Evolutionary conservation across 2,329 filamentous ascomycete species (phyloP), one percentile per base, ranked within the genome.

Genomic region (Drechslera avenae): DNA sequence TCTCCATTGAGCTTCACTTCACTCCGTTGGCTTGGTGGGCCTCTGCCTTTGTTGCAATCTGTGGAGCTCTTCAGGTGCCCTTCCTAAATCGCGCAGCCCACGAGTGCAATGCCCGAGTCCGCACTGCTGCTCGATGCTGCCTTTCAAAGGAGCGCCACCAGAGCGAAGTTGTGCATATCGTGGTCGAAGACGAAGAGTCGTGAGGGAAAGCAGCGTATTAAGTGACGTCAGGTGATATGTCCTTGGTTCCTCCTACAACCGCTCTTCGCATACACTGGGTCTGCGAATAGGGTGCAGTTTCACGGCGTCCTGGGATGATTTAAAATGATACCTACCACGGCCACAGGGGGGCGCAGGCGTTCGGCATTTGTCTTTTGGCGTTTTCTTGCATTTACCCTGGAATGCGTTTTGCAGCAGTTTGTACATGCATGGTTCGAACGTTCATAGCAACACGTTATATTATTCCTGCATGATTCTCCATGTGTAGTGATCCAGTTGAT

Each of bases 21-120:
- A 86, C 83, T 2, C 82, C 82, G n/a, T 68, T 87, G 35, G 81
- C 84, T 2, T 86, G 83, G 83, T 86, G 83, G 83, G 79, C 74
- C 14, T 85, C 81, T 49, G 77, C 79, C 3, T 50, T 81, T 2
- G 78, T 86, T 9, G 84, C 84, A 0, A 61, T 84, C 5, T 46
- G 81, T 26, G 84, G 84, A 23, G 79, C 78, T 5, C 58, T 81
- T 8, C 84, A 87, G 62, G 71, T 84, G 3, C 82, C 81, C 53
- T 82, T 80, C 50, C 78, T 86, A 52, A 75, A 77, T 17, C 76
- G 77, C 30, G 79, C 79, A 54, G 79, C 76, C 44, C 73, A 56
- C 7, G 62, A 65, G 17, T 66, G 61, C 42, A 61, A 69, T 23
- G 59, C 67, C 12, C 60, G 61, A 31, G 63, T 72, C 10, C 63